Conservation (phyloP, 192 early-diverging fungal species). For the Linnemannia exigua region DNA sequence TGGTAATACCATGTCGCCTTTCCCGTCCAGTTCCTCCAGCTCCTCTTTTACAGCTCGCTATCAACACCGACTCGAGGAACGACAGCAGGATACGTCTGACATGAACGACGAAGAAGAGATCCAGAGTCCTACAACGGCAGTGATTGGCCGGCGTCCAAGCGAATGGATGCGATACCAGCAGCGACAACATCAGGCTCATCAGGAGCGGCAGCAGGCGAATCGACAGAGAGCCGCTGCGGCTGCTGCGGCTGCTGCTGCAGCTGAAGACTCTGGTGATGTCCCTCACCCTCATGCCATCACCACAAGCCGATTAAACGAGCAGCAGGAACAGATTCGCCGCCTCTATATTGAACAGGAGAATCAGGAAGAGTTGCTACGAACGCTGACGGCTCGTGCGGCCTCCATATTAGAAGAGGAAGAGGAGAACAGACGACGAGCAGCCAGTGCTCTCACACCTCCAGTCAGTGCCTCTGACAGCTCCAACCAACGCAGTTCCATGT, state of each 20-base stretch:
- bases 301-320: conserved; percentile 20
- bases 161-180: conserved; percentile 55
- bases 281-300: conserved; percentile 2
- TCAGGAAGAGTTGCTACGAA: conserved; percentile 37
- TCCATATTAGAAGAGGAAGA: conserved; percentile 27
- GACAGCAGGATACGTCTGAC: background rate
- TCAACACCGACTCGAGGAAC: background rate
- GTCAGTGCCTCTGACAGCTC: background rate
- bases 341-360: conserved; percentile 45
- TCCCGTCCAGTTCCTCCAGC: background rate
- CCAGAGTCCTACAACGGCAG: conserved; percentile 39
- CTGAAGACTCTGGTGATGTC: background rate
- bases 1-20: background rate
- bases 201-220: conserved; percentile 26
- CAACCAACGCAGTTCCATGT: background rate
- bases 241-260: background rate
- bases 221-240: background rate
- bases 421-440: background rate
- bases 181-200: conserved; percentile 44
- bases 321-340: conserved; percentile 42
- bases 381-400: conserved; percentile 40
- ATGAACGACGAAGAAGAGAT: conserved; percentile 34
- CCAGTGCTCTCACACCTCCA: background rate
- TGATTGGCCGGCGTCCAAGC: conserved; percentile 53
- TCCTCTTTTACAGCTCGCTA: conserved; percentile 1